Base-by-base conservation (phyloP, 805 yeast genomes). In the Scheffersomyces ergatensis region DNA sequence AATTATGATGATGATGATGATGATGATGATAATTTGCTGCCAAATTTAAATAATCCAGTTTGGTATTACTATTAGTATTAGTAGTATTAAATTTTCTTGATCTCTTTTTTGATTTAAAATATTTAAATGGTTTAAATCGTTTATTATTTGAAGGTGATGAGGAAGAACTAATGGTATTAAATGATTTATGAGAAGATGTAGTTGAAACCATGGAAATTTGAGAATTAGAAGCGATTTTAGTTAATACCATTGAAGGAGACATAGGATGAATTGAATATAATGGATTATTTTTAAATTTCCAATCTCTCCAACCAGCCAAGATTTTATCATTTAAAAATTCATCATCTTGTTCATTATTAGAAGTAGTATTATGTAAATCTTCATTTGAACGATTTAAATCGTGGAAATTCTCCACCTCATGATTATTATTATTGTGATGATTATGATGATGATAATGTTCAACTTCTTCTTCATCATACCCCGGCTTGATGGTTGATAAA, bases 271-370 rank as follows among this genome's bases (percentile, higher is more conserved):
- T 45, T 1, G 70, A 55, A 54, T 83, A 83, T 26, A 85, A 58
- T 1, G 92, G 87, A 60, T 84, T 89, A 38, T 76, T 77, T 46
- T 87, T 74, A 53, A 75, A 83, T 53, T 87, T 84, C 95, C 96
- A 89, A 58, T 89, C 96, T 56, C 96, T 74, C 97, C 97, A 89
- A 8, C 92, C 84, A 0, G 96, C 96, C 37, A 76, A 62, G 2
- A 82, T 75, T 32, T 60, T 58, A 33, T 38, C 40, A 13, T 20
- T 18, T 11, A 40, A 16, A 16, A 43, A 32, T 8, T 29, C 43
- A 15, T 43, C 49, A 17, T 15, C 40, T 31, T 37, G 32, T 8
- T 29, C 32, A 8, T 13, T 29, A 8, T 13, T 29, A 5, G 32
- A 29, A 33, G 12, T 3, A 17, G 30, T 25, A 11, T 25, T 30